Percentiles rank a stretch among this genome's conserved stretches.
Evolutionary conservation across 352 stramenopile species (phyloP).

Genomic region (Thraustochytrium sp.): DNA sequence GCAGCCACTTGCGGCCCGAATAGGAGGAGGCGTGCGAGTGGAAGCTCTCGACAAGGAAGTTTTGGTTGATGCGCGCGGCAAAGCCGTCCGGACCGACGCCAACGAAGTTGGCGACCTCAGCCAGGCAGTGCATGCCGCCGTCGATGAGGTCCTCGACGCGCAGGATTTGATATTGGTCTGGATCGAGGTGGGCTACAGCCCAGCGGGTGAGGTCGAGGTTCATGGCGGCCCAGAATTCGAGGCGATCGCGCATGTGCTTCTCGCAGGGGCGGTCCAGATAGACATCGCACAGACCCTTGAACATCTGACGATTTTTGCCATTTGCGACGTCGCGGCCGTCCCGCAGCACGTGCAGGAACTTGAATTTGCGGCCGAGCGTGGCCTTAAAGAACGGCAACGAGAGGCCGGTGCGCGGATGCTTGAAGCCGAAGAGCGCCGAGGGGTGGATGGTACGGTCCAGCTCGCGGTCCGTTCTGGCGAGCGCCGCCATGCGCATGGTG

Average conservation of each 20-base stretch:
- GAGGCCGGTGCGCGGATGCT: constrained; percentile 13
- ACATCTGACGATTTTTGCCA: constrained; percentile 10
- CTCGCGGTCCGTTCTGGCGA: background rate
- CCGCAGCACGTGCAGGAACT: constrained; percentile 20
- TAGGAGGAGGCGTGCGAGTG: background rate
- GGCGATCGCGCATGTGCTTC: background rate
- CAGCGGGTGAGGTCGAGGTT: background rate
- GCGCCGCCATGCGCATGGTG: background rate
- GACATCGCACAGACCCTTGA: background rate
- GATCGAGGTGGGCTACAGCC: background rate
- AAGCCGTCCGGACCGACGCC: background rate
- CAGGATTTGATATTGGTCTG: constrained; percentile 7
- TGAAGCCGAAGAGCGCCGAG: constrained; percentile 18
- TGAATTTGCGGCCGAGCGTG: background rate
- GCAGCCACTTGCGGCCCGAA: constrained; percentile 1
- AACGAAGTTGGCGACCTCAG: background rate
- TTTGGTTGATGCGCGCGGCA: background rate
- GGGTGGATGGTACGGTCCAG: background rate
- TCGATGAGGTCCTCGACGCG: constrained; percentile 25
- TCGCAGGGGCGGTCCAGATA: background rate
- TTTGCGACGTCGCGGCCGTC: constrained; percentile 33
- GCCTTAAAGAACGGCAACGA: constrained; percentile 22
- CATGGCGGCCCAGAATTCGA: constrained; percentile 21
- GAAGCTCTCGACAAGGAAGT: background rate
- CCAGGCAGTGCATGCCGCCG: background rate